A percentile compares a stretch with the other conserved stretches of the same genome.
Conservation (phyloP, 164 flowering plant genomes). For the Amborella trichopoda region DNA sequence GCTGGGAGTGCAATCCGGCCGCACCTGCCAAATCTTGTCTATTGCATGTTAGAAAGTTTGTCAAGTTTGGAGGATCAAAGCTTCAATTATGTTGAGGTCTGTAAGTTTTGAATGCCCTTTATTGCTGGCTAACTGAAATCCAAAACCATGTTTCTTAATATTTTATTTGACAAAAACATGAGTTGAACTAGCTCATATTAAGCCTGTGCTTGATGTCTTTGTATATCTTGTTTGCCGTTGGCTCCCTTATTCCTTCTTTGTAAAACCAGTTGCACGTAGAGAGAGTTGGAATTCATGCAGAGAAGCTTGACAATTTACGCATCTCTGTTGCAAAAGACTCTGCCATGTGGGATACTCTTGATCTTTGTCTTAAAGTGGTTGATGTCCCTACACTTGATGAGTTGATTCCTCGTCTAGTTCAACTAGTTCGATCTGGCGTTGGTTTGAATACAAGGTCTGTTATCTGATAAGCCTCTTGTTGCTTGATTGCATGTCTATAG, state of each 20-base stretch:
- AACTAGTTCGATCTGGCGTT: slow-evolving; percentile 80
- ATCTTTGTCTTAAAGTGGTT: slow-evolving; percentile 65
- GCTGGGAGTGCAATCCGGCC: slow-evolving; percentile 88
- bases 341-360: slow-evolving; percentile 99
- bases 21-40: slow-evolving; percentile 79
- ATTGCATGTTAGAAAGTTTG: slow-evolving; percentile 97
- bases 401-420: slow-evolving; percentile 88
- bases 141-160: no score
- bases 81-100: slow-evolving; percentile 94
- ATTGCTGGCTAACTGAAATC: no score
- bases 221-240: no score
- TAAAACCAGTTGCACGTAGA: slow-evolving; percentile 88
- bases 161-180: no score
- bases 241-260: background rate
- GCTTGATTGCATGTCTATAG: no score
- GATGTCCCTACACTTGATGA: slow-evolving; percentile 58
- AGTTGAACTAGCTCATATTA: no score
- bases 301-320: slow-evolving; percentile 89
- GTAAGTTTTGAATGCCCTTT: no score
- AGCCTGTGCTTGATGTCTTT: no score
- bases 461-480: no score
- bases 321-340: slow-evolving; percentile 91
- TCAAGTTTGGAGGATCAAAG: slow-evolving; percentile 99
- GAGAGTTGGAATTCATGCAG: slow-evolving; percentile 73
- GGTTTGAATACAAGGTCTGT: slow-evolving; percentile 90